A percentile compares a stretch with the other conserved stretches of the same genome.
Evolutionary conservation across 768 basidiomycete species (phyloP).

Genomic region (Galerina sulciceps): DNA sequence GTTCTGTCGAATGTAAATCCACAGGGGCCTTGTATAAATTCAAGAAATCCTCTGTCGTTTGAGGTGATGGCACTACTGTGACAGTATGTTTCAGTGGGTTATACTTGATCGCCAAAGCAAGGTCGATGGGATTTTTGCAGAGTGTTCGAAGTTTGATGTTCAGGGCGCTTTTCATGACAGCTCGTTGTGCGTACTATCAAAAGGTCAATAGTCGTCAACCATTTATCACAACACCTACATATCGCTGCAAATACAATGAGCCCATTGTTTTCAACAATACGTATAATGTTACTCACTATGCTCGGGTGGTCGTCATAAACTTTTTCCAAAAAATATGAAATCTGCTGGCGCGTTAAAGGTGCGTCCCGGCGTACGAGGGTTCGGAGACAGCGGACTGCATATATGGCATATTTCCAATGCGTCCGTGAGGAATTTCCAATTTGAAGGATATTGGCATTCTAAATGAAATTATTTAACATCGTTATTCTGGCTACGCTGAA

Average conservation of each 20-base stretch:
- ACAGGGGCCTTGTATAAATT: conserved; percentile 56
- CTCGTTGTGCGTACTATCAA: conserved; percentile 68
- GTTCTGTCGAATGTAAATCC: conserved; percentile 32
- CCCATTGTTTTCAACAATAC: not conserved
- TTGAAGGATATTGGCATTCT: conserved; percentile 52
- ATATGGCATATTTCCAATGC: conserved; percentile 82
- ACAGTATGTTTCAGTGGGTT: conserved; percentile 70
- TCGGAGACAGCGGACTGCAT: conserved; percentile 68
- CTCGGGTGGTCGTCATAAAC: conserved; percentile 66
- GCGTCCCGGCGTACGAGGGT: conserved; percentile 71
- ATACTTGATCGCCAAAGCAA: conserved; percentile 62
- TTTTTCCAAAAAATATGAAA: conserved; percentile 63
- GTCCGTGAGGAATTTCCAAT: conserved; percentile 64
- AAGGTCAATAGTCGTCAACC: conserved; percentile 1
- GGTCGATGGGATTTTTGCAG: conserved; percentile 54
- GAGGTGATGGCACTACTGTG: conserved; percentile 49
- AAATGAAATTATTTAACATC: too few relatives aligned
- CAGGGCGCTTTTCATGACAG: conserved; percentile 76
- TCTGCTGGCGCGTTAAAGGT: conserved; percentile 50
- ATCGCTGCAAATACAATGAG: conserved; percentile 45
- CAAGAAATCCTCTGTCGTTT: conserved; percentile 61
- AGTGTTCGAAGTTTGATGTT: conserved; percentile 84
- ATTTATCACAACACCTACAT: conserved; percentile 43
- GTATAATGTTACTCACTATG: conserved; percentile 49
- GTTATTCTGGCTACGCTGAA: not conserved